Evolutionary conservation across 352 stramenopile species (phyloP), one percentile per base, ranked within the genome.

Genomic region (Pythium plurisporium): DNA sequence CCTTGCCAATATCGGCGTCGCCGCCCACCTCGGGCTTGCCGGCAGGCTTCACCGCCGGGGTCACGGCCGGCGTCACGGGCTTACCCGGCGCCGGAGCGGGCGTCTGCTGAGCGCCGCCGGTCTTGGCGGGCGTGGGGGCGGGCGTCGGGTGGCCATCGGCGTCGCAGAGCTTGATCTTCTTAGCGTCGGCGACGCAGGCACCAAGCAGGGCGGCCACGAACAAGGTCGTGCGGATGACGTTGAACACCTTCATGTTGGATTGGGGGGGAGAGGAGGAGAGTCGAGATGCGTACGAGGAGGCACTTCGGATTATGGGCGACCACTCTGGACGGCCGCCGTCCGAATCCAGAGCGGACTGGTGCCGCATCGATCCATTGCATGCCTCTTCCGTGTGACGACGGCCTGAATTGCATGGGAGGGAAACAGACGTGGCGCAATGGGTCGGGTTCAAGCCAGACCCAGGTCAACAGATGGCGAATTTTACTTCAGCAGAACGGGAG

Each of bases 121-220:
- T 33, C 29, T 51, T 48, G 22, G 41, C 57, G 22, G 41, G 47
- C 29, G 56, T 48, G n/a, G 48, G 56, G 29, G 56, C 48, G 0
- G 56, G 56, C 46, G 37, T 37, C 22, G 36, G 14, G 36, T 63
- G 55, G 42, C 48, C 37, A 20, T 59, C 58, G 29, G 49, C 58
- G 20, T 59, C 49, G 42, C 58, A 65, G 41, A 65, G 58, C 42
- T 59, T 58, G 49, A 38, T 19, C 42, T 65, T 65, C 58, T 65
- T 65, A 34, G 58, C 58, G 49, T 65, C 58, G 14, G 44, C 34
- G 33, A 47, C 34, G 49, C 45, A 59, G 23, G 44, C 31, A 43
- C 41, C 42, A 27, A 59, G 37, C 45, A 59, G 29, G 17, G 58
- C 58, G 42, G 58, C 48, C n/a, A 65, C 41, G 22, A 65, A 42